Percentiles rank a stretch among this genome's conserved stretches.
These are phyloP conservation scores for Morella rubra DNA, from an alignment of 306 rosid genomes.

Conservation along the genomic window DNA sequence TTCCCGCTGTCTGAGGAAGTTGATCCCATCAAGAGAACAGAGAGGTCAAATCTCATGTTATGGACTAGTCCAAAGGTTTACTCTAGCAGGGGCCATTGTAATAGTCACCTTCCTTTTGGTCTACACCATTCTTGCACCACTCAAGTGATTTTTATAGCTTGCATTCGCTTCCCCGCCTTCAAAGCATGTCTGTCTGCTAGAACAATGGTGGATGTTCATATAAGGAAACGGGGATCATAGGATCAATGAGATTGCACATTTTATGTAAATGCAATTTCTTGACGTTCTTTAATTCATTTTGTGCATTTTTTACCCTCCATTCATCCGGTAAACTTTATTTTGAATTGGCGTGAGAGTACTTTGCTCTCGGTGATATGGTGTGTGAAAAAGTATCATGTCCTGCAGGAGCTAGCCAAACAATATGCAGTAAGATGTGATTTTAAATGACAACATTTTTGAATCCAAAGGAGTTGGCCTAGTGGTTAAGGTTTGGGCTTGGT, in stretches of 20 bases:
- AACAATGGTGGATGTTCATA: slow-evolving; percentile 3
- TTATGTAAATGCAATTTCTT: slow-evolving; percentile 25
- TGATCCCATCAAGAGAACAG: slow-evolving; percentile 87
- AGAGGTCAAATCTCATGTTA: slow-evolving; percentile 80
- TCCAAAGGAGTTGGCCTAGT: too few relatives aligned
- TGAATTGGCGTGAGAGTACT: background rate
- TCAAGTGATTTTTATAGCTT: slow-evolving; percentile 37
- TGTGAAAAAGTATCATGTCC: background rate
- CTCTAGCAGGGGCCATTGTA: slow-evolving; percentile 70
- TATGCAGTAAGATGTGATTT: background rate
- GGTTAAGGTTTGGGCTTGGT: too few relatives aligned
- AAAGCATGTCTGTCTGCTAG: background rate
- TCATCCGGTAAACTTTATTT: background rate
- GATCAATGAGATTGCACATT: slow-evolving; percentile 31
- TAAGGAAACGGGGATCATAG: slow-evolving; percentile 5
- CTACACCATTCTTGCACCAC: slow-evolving; percentile 82
- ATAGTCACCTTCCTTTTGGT: slow-evolving; percentile 70
- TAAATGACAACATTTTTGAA: too few relatives aligned
- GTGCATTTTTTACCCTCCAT: background rate
- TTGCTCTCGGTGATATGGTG: background rate
- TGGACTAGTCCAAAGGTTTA: slow-evolving; percentile 87
- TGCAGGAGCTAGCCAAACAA: background rate
- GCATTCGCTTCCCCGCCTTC: background rate
- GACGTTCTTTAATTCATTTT: slow-evolving; percentile 18
- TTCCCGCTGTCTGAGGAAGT: slow-evolving; percentile 83